These are phyloP conservation scores for Paralagenidium karlingii DNA, from an alignment of 352 stramenopile species.

Conservation along the genomic window DNA sequence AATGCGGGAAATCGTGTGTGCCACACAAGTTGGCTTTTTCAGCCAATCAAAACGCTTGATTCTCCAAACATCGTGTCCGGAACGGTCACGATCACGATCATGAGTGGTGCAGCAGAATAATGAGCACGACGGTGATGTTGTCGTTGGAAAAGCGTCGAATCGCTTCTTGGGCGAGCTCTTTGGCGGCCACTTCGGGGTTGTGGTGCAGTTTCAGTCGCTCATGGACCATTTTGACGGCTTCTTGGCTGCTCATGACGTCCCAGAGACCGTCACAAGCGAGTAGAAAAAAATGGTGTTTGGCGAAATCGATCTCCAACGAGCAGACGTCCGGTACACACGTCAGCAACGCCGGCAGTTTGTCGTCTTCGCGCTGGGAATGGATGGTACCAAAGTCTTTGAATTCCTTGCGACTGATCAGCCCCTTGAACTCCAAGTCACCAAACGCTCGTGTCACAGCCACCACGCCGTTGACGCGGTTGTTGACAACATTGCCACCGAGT, in stretches of 20 bases:
- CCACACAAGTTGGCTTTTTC: too few species aligned
- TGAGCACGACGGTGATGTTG: slow-evolving; percentile 70
- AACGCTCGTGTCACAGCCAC: slow-evolving; percentile 81
- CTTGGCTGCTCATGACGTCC: slow-evolving; percentile 65
- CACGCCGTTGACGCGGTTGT: slow-evolving; percentile 74
- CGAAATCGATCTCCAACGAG: slow-evolving; percentile 17
- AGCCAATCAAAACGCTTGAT: too few species aligned
- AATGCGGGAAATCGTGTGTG: too few species aligned
- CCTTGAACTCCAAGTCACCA: slow-evolving; percentile 77
- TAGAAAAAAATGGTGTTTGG: slow-evolving; percentile 45
- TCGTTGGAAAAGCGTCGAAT: slow-evolving; percentile 66
- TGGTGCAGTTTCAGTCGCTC: slow-evolving; percentile 33
- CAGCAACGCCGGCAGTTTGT: slow-evolving; percentile 34
- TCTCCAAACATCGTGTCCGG: too few species aligned
- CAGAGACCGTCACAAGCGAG: slow-evolving; percentile 76
- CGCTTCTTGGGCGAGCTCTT: slow-evolving; percentile 59
- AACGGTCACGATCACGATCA: too few species aligned
- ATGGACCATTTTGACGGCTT: slow-evolving; percentile 37
- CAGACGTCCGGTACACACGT: slow-evolving; percentile 38
- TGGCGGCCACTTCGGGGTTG: slow-evolving; percentile 39
- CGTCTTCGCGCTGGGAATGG: slow-evolving; percentile 14
- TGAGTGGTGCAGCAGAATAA: slow-evolving; percentile 10
- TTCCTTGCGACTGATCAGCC: slow-evolving; percentile 11
- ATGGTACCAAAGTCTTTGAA: too few species aligned
- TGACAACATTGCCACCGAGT: slow-evolving; percentile 51